These are phyloP conservation scores for Aspergillus quadricinctus DNA, from an alignment of 2,329 filamentous ascomycete species.

Conservation along the genomic window DNA sequence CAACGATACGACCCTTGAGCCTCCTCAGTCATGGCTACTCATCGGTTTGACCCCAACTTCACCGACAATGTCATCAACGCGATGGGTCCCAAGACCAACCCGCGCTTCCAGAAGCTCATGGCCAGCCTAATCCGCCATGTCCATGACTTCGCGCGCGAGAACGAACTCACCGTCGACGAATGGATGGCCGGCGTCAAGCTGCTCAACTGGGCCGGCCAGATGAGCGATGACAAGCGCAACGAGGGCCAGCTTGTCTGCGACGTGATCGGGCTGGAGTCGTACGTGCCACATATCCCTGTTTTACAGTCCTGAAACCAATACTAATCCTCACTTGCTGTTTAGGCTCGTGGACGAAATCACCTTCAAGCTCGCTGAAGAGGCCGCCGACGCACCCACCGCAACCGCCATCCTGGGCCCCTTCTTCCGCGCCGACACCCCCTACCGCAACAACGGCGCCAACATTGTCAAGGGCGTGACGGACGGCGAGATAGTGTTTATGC, in stretches of 20 bases:
- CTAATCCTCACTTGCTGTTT: not conserved
- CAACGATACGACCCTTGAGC: not conserved
- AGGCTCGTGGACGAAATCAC: constrained; percentile 76
- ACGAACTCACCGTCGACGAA: constrained; percentile 56
- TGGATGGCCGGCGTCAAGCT: constrained; percentile 54
- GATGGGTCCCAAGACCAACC: constrained; percentile 66
- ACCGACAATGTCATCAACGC: constrained; percentile 70
- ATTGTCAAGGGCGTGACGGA: constrained; percentile 52
- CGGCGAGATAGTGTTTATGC: constrained; percentile 59
- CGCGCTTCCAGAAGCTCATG: constrained; percentile 62
- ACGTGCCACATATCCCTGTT: constrained; percentile 16
- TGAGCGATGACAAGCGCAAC: constrained; percentile 59
- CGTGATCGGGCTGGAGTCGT: constrained; percentile 56
- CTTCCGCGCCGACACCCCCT: constrained; percentile 69
- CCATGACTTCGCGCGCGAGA: constrained; percentile 57
- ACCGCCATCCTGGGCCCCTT: constrained; percentile 82
- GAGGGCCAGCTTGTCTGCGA: constrained; percentile 60
- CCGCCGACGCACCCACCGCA: constrained; percentile 57
- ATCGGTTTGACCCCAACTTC: constrained; percentile 44
- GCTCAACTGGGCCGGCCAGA: constrained; percentile 60
- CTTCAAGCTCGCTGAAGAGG: constrained; percentile 56
- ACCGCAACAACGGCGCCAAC: constrained; percentile 63
- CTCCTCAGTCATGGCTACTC: constrained; percentile 20
- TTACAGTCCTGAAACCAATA: not conserved
- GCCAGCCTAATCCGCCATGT: constrained; percentile 51